Evolutionary conservation across 2,329 filamentous ascomycete species (phyloP), one percentile per base, ranked within the genome.

Genomic region (Fusarium sp.): DNA sequence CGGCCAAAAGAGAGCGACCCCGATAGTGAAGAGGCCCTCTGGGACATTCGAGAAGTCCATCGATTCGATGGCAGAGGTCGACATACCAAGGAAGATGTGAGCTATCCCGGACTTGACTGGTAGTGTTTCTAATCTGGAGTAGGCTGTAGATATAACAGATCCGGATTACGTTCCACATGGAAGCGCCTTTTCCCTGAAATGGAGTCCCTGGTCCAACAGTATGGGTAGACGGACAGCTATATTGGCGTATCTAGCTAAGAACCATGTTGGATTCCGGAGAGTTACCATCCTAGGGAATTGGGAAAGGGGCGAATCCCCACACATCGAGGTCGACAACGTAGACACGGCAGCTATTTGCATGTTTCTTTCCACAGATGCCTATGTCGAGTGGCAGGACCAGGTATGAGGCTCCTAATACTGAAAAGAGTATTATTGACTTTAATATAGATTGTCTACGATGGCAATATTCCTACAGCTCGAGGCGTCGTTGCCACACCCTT

Each of bases 181-280:
- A 8, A 86, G 84, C 7, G 82, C 83, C 1, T 88, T 85, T 59
- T 82, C 83, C 5, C 71, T 89, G 5, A 83, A 79, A 69, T 89
- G 85, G 84, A 85, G 85, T 28, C 85, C 86, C 0, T 89, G 86
- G 86, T 62, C 83, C 4, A 73, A 77, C 4, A 72, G 69, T 0
- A 76, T 75, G 3, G 77, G 74, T 7, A 78, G 73, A 2, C 77
- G 77, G 21, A 81, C 79, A 0, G 82, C 83, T 19, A 80, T 85
- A 2, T 61, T 89, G 6, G 84, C 85, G 0, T 88, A 87, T 67
- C 75, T 86, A 12, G 78, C 84, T 3, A 80, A 79, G 37, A 84
- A 86, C 66, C 83, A 88, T 59, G 81, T 89, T 45, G 87, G 87
- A 2, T 89, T 89, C 69, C 82, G 86, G 19, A 80, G 80, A 42